Conservation (phyloP, 2,329 filamentous ascomycete species). For the Fusarium piperis region DNA sequence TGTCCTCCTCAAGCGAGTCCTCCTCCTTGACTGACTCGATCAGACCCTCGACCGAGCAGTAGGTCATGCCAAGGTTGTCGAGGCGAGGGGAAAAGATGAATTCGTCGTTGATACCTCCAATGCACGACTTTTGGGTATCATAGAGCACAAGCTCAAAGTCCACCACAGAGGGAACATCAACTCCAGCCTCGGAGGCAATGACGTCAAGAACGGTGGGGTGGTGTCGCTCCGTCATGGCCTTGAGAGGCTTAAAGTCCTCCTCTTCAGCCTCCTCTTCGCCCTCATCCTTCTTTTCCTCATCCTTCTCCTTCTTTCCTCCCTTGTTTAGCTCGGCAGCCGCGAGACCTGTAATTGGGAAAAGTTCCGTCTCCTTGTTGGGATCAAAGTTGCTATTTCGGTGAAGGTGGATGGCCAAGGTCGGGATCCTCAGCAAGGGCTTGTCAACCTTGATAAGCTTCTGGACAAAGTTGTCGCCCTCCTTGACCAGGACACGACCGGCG, state of each 20-base stretch:
- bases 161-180: conserved; percentile 75
- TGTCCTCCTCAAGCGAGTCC: conserved; percentile 76
- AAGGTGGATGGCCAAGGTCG: conserved; percentile 93
- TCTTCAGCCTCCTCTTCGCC: conserved; percentile 50
- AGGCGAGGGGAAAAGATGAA: conserved; percentile 96
- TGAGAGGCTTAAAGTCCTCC: conserved; percentile 76
- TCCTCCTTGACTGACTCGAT: conserved; percentile 78
- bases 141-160: conserved; percentile 99
- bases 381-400: conserved; percentile 86
- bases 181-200: conserved; percentile 81
- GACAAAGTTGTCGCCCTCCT: conserved; percentile 75
- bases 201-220: conserved; percentile 88
- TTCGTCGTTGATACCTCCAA: conserved; percentile 92
- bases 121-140: conserved; percentile 89
- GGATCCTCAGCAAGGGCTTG: conserved; percentile 88
- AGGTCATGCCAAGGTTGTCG: conserved; percentile 97
- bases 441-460: conserved; percentile 92
- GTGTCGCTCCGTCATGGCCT: conserved; percentile 82
- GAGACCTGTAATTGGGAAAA: conserved; percentile 92
- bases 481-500: conserved; percentile 87
- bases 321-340: conserved; percentile 89
- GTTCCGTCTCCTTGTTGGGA: conserved; percentile 96
- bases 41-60: conserved; percentile 86
- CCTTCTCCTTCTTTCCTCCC: conserved; percentile 62
- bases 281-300: conserved; percentile 48